Evolutionary conservation across 768 basidiomycete genomes (phyloP).

Genomic region (Trametes maxima): DNA sequence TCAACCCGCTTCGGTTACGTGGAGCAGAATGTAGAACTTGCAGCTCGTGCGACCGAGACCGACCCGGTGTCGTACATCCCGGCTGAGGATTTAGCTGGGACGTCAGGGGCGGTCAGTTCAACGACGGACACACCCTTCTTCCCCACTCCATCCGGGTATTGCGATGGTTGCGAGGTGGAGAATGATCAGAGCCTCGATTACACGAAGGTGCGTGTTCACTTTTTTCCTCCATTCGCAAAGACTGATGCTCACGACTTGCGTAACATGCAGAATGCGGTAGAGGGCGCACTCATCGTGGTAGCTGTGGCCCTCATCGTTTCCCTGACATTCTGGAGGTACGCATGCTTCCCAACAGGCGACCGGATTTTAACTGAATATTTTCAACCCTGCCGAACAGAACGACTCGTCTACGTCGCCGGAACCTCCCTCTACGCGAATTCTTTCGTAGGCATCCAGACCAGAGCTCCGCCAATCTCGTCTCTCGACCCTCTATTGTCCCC

Average conservation of each 20-base stretch:
- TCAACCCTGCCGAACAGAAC: not conserved
- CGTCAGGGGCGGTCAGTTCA: not conserved
- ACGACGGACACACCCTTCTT: conserved; percentile 14
- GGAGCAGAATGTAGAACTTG: not conserved
- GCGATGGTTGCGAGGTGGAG: not conserved
- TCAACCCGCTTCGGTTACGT: not conserved
- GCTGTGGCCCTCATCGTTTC: conserved; percentile 5
- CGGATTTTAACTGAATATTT: too few species aligned
- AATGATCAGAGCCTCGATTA: not conserved
- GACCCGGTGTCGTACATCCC: conserved; percentile 2
- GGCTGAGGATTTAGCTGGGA: not conserved
- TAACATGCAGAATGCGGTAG: conserved; percentile 10
- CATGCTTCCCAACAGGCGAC: not conserved
- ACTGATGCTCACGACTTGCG: not conserved
- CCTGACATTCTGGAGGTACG: conserved; percentile 15
- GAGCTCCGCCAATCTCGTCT: not conserved
- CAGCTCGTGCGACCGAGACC: not conserved
- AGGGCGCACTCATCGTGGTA: conserved; percentile 18
- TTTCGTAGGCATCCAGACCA: conserved; percentile 1
- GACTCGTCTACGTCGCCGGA: conserved; percentile 5
- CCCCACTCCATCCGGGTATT: conserved; percentile 3
- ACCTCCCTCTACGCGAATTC: conserved; percentile 13
- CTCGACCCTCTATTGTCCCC: conserved; percentile 11
- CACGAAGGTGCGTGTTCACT: conserved; percentile 9
- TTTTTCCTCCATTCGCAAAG: not conserved